Evolutionary conservation across 108 stramenopile genomes (phyloP), one percentile per base, ranked within the genome.

Genomic region (Fistulifera solaris): DNA sequence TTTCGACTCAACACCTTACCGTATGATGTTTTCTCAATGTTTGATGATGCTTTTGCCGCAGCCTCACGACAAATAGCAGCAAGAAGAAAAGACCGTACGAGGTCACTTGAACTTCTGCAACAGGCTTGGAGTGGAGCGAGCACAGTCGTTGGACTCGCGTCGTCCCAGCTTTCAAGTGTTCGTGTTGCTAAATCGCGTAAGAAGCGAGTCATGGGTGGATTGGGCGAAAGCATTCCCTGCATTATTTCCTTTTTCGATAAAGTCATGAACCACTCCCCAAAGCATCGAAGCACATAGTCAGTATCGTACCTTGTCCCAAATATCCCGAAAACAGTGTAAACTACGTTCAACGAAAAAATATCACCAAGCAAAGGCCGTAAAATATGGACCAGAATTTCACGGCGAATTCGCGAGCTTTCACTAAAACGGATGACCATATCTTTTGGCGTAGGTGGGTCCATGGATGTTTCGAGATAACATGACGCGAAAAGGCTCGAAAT

Each of bases 261-360:
- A 10, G 69, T 64, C 1, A 76, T 21, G 40, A 84, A 62, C 88
- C 88, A 90, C 53, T 90, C 88, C 23, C 88, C 88, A 65, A 85
- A 85, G 51, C 83, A 86, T 56, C 70, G 75, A 52, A 77, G 63
- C 25, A 77, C 48, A 46, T 73, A 78, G 38, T 73, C 82, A 35
- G 61, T 56, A 31, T 87, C 78, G 1, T 61, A 46, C 40, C 65
- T 65, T 35, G 80, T 69, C 8, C 87, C 82, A 45, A 89, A 67
- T 24, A 65, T 60, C 7, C 57, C 68, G 59, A 86, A 77, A 16
- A 86, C 57, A 15, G 73, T 64, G 54, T 76, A 67, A 8, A 83
- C 81, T 1, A 78, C 73, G 45, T 78, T 80, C 54, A 66, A 84
- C 25, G 77, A 73, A 56, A 90, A 86, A 11, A 85, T 52, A 52